Percentiles rank a stretch among this genome's conserved stretches.
Conservation (phyloP, 495 filamentous ascomycete species). For the Trichoderma virens region DNA sequence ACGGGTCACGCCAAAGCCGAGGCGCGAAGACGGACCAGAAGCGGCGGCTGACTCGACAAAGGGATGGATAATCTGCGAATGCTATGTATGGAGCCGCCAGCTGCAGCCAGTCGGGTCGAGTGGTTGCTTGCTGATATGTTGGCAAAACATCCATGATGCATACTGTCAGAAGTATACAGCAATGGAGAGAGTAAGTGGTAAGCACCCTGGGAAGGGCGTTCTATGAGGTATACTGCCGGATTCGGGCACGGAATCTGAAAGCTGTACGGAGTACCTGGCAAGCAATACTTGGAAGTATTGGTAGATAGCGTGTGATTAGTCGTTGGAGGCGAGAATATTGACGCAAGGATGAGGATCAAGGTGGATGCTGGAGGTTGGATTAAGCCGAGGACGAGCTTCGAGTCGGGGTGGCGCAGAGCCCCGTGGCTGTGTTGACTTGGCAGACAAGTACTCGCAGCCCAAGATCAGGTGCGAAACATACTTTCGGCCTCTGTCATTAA, state of each 20-base stretch:
- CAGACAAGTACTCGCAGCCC: no score
- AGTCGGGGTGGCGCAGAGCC: no score
- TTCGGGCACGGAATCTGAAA: no score
- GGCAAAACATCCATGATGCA: constrained; percentile 23
- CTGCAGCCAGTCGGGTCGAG: constrained; percentile 35
- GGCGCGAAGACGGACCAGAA: constrained; percentile 38
- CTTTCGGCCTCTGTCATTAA: no score
- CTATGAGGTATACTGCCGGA: no score
- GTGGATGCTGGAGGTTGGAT: background rate
- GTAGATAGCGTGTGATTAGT: no score
- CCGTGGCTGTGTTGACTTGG: no score
- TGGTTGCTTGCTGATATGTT: constrained; percentile 35
- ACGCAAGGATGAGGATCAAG: no score
- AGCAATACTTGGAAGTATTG: no score
- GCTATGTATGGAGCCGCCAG: constrained; percentile 31
- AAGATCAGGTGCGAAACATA: no score
- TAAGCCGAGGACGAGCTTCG: background rate
- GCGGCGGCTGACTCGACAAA: constrained; percentile 34
- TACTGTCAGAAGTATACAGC: background rate
- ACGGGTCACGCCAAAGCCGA: constrained; percentile 39
- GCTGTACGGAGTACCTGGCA: no score
- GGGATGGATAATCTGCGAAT: constrained; percentile 25
- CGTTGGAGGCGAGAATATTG: no score
- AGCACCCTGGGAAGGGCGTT: background rate
- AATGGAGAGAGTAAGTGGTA: background rate